phyloP scores from a whole-genome alignment of 805 yeast species.

The Candida namnaoensis region DNA sequence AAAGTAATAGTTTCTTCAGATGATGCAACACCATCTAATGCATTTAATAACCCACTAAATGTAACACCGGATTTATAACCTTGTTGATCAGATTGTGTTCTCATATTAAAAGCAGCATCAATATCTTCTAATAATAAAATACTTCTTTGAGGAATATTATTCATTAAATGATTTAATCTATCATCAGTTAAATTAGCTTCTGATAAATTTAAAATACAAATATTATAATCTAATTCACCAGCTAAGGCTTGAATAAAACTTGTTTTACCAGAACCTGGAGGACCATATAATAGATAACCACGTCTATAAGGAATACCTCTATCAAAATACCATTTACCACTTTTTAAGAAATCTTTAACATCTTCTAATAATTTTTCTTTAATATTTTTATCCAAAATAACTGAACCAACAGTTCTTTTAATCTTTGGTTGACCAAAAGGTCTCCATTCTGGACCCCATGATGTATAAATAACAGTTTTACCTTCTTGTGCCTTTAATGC shows the following conservation, averaged over 20 bases:
- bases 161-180: slow-evolving; percentile 89
- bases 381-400: slow-evolving; percentile 72
- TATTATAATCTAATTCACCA: slow-evolving; percentile 91
- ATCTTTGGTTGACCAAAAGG: slow-evolving; percentile 94
- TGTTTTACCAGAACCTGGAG: slow-evolving; percentile 97
- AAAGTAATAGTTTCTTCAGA: slow-evolving; percentile 95
- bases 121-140: slow-evolving; percentile 83
- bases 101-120: slow-evolving; percentile 88
- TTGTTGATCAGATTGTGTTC: slow-evolving; percentile 67
- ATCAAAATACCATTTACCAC: slow-evolving; percentile 88
- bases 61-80: slow-evolving; percentile 89
- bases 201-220: slow-evolving; percentile 84
- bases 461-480: slow-evolving; percentile 85
- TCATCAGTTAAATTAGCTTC: slow-evolving; percentile 93
- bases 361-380: slow-evolving; percentile 60
- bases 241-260: slow-evolving; percentile 95
- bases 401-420: slow-evolving; percentile 78
- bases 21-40: slow-evolving; percentile 94
- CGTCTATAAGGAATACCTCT: slow-evolving; percentile 97
- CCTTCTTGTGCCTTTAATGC: slow-evolving; percentile 85
- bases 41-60: slow-evolving; percentile 87
- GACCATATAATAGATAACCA: slow-evolving; percentile 90
- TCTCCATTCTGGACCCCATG: slow-evolving; percentile 99
- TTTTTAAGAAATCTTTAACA: slow-evolving; percentile 67
- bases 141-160: slow-evolving; percentile 87